A percentile compares a stretch with the other conserved stretches of the same genome.
phyloP scores from a whole-genome alignment of 441 rosid species.

The Arabidopsis hybrid region DNA sequence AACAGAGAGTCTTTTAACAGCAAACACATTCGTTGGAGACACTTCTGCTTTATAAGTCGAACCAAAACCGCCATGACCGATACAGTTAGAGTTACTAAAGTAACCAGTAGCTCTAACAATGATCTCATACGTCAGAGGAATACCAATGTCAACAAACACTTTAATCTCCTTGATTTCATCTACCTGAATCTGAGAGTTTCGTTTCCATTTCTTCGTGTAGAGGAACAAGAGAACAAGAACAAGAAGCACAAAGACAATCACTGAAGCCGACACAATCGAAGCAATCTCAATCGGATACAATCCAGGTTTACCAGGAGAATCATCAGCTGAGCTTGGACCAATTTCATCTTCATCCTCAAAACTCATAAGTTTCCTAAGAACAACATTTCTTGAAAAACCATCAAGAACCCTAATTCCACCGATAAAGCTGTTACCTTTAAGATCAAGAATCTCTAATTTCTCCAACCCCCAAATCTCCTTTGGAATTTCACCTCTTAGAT shows the following conservation, averaged over 20 bases:
- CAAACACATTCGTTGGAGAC: conserved; percentile 63
- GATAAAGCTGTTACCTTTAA: conserved; percentile 60
- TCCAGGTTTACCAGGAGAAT: conserved; percentile 47
- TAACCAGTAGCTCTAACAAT: conserved; percentile 79
- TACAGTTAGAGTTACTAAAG: conserved; percentile 83
- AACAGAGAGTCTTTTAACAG: conserved; percentile 82
- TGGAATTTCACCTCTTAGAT: conserved; percentile 66
- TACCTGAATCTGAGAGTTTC: conserved; percentile 56
- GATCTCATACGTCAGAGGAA: conserved; percentile 70
- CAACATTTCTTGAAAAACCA: conserved; percentile 33
- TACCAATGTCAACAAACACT: conserved; percentile 63
- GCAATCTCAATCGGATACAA: conserved; percentile 83
- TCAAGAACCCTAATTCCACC: conserved; percentile 45
- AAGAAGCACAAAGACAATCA: conserved; percentile 76
- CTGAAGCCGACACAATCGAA: conserved; percentile 79
- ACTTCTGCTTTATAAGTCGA: conserved; percentile 83
- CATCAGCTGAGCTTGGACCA: conserved; percentile 27
- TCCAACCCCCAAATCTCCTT: conserved; percentile 66
- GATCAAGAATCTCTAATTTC: conserved; percentile 72
- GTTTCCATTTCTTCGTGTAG: conserved; percentile 65
- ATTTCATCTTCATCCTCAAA: not conserved
- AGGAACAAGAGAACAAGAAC: conserved; percentile 67
- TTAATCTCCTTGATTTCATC: conserved; percentile 66
- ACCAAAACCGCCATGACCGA: conserved; percentile 91
- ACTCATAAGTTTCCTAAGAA: conserved; percentile 38